Base-by-base conservation (phyloP, 768 basidiomycete species). In the Mycena indigotica region DNA sequence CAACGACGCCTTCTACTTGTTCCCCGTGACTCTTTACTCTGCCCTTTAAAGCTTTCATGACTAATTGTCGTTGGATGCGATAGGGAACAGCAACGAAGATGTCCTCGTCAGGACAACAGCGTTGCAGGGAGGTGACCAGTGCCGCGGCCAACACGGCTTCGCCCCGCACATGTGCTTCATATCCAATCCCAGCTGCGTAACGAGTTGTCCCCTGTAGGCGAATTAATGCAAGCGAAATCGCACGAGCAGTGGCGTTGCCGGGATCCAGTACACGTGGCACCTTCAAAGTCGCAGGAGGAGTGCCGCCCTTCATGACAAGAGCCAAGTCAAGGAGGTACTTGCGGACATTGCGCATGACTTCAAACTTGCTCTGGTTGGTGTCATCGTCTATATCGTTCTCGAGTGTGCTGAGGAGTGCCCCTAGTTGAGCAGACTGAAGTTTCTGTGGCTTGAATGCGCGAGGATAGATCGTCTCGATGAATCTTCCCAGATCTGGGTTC, bases 21-120 rank as follows among this genome's bases (percentile, higher is more conserved):
- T 30, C n/a, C n/a, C n/a, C n/a, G 58, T 8, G 28, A 53, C 24
- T 58, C 32, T 41, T 25, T n/a, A n/a, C n/a, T n/a, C n/a, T n/a
- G n/a, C n/a, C n/a, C n/a, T n/a, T 65, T 44, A 78, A 62, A 0
- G 78, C 79, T 17, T 68, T 63, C 56, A 73, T 79, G 12, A 82
- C 81, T 2, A 79, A 80, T 62, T 80, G 77, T 12, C 81, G 69
- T 55, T 83, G 81, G n/a, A 80, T 75, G 6, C 81, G 73, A 69
- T 82, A 80, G 2, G 81, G 81, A 5, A 78, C 77, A 1, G 80
- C 81, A 5, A 83, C 79, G 54, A 82, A 82, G 28, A 82, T 78
- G 52, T 77, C 75, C 38, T 80, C 77, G 5, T 70, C 62, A 1
- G 77, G 75, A 21, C 70, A 73, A 55, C 77, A 79, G 26, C 66